Evolutionary conservation across 306 rosid species (phyloP), one percentile per base, ranked within the genome.

Genomic region (Castanospermum australe): DNA sequence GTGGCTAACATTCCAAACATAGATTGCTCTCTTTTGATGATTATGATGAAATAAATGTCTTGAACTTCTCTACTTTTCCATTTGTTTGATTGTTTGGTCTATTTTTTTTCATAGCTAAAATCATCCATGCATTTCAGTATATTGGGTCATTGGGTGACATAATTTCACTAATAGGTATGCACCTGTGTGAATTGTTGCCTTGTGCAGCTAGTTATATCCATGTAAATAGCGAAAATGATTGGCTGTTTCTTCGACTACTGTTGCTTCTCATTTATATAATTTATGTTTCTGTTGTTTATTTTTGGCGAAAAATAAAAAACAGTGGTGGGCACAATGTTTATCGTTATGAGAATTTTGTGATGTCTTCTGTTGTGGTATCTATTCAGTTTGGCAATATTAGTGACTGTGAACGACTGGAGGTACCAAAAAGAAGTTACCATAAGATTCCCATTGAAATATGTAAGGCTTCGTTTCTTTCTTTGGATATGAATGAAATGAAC

Each of bases 381-480:
- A 22, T 54, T 48, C 25, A 64, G 18, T 6, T 6, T n/a, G 17
- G 73, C 42, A 51, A 15, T 65, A 38, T 24, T 59, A 4, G 9
- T 25, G 38, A 25, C 65, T 5, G 30, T 8, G 15, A 13, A 25
- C 33, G 3, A 38, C 4, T 42, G 44, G 52, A 20, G 67, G 62
- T 61, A 4, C 52, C 25, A 39, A 14, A 51, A 52, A 7, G 50
- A 62, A 51, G 30, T n/a, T 44, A 50, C 9, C 52, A 20, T 10
- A 17, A n/a, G 24, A 57, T 44, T 70, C 33, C 36, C 52, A 0
- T 15, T 28, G 68, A n/a, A 24, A n/a, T 24, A 9, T 36, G 15
- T 52, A 41, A 41, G 56, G 33, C 8, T 30, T 48, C 51, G 25
- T 67, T 76, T 75, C 73, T 59, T 45, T 67, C 76, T n/a, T 38